Base-by-base conservation (phyloP, 805 yeast species). In the Teunomyces atbi region DNA sequence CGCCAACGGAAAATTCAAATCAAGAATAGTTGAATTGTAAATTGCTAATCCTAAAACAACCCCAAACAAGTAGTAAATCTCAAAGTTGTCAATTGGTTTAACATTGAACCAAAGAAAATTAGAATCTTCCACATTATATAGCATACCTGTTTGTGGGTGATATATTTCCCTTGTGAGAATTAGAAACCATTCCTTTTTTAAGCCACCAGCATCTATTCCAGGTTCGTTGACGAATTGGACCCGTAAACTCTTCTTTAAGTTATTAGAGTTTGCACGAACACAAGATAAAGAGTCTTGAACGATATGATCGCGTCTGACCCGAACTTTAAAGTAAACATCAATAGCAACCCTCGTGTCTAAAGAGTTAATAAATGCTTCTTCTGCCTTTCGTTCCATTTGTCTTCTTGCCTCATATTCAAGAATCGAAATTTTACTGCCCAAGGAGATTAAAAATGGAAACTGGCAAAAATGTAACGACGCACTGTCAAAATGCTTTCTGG, bases 161-260 rank as follows among this genome's bases (percentile, higher is more conserved):
- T 91, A 86, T 1, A 92, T 62, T 20, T 84, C 84, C 47, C 78
- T 79, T 1, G 87, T 82, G 33, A 94, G 68, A 33, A 91, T 65
- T 41, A 82, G 71, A 63, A 94, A 91, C 99, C 99, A 92, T 59
- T 92, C 99, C 59, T 90, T 91, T 56, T 85, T 81, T 48, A 92
- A 73, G 0, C 99, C 99, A 2, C 99, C 98, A 0, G 90, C 97
- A 68, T 92, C 99, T 18, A 92, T 79, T 0, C 98, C 99, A 0
- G 91, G 95, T 59, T 92, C 99, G 48, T 83, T 83, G 3, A 84
- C 68, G 62, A 94, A 92, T 56, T 87, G 91, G 6, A 94, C 84
- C 50, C 81, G 77, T 26, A 92, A 65, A 1, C 89, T 78, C 58
- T 91, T 90, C 55, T 85, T 82, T 47, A 90, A 71, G 57, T 87